A percentile compares a stretch with the other conserved stretches of the same genome.
Conservation (phyloP, 306 rosid genomes). For the Myrica gale region DNA sequence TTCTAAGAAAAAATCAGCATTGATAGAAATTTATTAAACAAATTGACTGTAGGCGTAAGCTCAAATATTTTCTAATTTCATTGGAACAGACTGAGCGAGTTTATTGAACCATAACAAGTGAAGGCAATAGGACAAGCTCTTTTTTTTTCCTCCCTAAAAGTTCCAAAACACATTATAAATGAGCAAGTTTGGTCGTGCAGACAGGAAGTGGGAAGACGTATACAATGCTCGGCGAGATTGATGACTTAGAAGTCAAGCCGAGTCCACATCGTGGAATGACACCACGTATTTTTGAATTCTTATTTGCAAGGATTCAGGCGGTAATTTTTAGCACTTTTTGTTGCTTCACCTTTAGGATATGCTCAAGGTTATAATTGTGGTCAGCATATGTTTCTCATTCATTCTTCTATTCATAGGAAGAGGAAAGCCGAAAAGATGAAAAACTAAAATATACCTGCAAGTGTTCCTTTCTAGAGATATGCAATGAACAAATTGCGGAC, state of each 20-base stretch:
- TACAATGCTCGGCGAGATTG: slow-evolving; percentile 98
- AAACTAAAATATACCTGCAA: slow-evolving; percentile 85
- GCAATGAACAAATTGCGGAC: slow-evolving; percentile 90
- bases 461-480: slow-evolving; percentile 96
- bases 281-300: slow-evolving; percentile 88
- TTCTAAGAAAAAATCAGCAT: neutral
- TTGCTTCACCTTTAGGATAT: slow-evolving; percentile 16
- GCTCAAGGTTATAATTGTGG: slow-evolving; percentile 2
- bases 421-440: slow-evolving; percentile 89
- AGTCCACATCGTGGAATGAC: slow-evolving; percentile 93
- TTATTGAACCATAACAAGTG: neutral
- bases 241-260: slow-evolving; percentile 81
- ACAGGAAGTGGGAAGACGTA: slow-evolving; percentile 98
- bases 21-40: neutral
- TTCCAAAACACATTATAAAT: slow-evolving; percentile 16
- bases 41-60: neutral
- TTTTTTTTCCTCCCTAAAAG: neutral
- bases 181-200: slow-evolving; percentile 48
- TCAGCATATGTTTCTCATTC: slow-evolving; percentile 2
- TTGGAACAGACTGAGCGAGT: neutral
- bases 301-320: slow-evolving; percentile 97
- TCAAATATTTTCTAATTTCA: neutral
- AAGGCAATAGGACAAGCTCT: neutral
- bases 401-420: slow-evolving; percentile 59
- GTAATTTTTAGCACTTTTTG: slow-evolving; percentile 42